These are phyloP conservation scores for Daldinia caldariorum DNA, from an alignment of 495 filamentous ascomycete genomes.

Conservation along the genomic window DNA sequence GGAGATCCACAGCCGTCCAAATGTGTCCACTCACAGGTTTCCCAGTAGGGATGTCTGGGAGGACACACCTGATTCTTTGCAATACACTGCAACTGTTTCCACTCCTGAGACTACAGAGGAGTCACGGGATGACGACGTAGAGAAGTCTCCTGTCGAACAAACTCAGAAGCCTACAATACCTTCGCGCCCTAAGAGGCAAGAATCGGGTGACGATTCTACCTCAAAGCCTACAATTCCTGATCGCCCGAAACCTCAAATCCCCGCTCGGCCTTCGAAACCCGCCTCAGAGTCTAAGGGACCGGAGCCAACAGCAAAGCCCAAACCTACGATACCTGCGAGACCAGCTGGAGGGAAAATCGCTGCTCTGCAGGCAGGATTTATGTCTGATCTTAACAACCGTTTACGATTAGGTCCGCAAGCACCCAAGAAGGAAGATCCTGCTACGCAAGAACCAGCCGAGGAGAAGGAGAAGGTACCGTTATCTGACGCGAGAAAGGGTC, in stretches of 20 bases:
- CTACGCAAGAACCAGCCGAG: conserved; percentile 64
- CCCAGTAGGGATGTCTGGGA: conserved; percentile 98
- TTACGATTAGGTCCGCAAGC: conserved; percentile 82
- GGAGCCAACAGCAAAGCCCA: conserved; percentile 64
- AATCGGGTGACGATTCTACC: conserved; percentile 56
- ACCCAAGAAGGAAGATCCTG: conserved; percentile 73
- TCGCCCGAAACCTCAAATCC: conserved; percentile 83
- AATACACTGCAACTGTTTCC: conserved; percentile 81
- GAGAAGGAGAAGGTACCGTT: conserved; percentile 79
- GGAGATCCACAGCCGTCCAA: conserved; percentile 54
- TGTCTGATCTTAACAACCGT: conserved; percentile 87
- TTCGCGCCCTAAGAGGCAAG: conserved; percentile 54
- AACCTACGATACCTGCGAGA: conserved; percentile 82
- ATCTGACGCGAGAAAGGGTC: conserved; percentile 84
- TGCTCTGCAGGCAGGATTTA: conserved; percentile 86
- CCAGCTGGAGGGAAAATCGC: conserved; percentile 87
- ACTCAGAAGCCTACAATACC: conserved; percentile 60
- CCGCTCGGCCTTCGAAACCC: conserved; percentile 71
- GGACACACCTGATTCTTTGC: conserved; percentile 85
- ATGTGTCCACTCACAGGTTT: conserved; percentile 76
- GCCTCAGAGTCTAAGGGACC: conserved; percentile 54
- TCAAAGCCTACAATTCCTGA: conserved; percentile 58
- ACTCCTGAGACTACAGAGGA: conserved; percentile 66
- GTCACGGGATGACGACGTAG: conserved; percentile 43
- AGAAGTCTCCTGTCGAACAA: conserved; percentile 43